A percentile compares a stretch with the other conserved stretches of the same genome.
These are phyloP conservation scores for Fusarium sp. DNA, from an alignment of 2,329 filamentous ascomycete genomes.

Conservation along the genomic window DNA sequence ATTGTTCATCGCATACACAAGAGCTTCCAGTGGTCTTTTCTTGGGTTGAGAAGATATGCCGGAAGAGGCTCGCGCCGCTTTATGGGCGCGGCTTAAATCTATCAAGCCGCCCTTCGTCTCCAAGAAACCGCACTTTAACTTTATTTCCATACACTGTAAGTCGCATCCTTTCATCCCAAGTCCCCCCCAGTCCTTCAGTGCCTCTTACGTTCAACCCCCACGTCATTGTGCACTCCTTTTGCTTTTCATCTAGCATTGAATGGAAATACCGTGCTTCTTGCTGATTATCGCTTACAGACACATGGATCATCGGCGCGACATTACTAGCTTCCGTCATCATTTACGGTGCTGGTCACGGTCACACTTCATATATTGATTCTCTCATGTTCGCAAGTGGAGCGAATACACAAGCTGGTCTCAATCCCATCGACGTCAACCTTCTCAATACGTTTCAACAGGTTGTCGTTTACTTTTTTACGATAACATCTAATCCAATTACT, in stretches of 20 bases:
- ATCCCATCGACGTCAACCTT: conserved; percentile 78
- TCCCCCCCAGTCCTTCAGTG: conserved; percentile 4
- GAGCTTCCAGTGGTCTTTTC: conserved; percentile 13
- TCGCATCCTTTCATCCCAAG: conserved; percentile 35
- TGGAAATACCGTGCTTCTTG: conserved; percentile 19
- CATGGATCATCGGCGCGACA: conserved; percentile 81
- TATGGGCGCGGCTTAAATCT: conserved; percentile 61
- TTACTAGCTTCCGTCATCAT: conserved; percentile 83
- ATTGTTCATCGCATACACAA: conserved; percentile 19
- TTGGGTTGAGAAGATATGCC: conserved; percentile 50
- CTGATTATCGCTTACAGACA: conserved; percentile 65
- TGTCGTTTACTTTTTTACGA: conserved; percentile 77
- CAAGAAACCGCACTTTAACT: conserved; percentile 79
- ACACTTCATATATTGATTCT: conserved; percentile 84
- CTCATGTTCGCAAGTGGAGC: conserved; percentile 89
- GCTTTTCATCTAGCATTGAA: conserved; percentile 18
- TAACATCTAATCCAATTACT: conserved; percentile 85
- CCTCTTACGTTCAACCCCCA: conserved; percentile 30
- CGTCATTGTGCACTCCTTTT: conserved; percentile 34
- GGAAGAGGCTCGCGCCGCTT: conserved; percentile 49
- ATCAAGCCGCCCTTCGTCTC: conserved; percentile 70
- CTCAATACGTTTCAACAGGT: conserved; percentile 81
- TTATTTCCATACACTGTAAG: conserved; percentile 84
- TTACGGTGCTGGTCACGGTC: conserved; percentile 69
- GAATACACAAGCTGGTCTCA: conserved; percentile 93